Evolutionary conservation across 1,139 yeast species (phyloP).

Genomic region (Protomyces pachydermus): DNA sequence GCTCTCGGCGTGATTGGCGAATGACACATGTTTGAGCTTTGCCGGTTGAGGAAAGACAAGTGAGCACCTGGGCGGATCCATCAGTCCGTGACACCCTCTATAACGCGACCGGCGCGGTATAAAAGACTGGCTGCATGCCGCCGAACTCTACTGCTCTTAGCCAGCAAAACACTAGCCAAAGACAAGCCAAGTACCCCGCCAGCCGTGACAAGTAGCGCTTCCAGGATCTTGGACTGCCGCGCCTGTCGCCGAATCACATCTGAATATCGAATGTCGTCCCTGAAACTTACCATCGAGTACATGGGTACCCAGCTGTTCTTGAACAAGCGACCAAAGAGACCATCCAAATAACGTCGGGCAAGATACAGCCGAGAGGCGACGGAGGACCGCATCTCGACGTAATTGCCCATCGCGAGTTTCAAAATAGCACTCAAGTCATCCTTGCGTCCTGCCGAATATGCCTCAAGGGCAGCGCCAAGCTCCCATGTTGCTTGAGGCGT

Average conservation of each 20-base stretch:
- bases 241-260: slow-evolving; percentile 56
- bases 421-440: slow-evolving; percentile 69
- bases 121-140: background rate
- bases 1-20: too few species aligned
- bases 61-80: too few species aligned
- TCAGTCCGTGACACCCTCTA: background rate
- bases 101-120: background rate
- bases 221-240: slow-evolving; percentile 41
- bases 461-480: slow-evolving; percentile 50
- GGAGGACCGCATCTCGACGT: slow-evolving; percentile 79
- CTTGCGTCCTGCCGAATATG: slow-evolving; percentile 56
- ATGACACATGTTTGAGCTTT: too few species aligned
- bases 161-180: background rate
- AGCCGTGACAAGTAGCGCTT: background rate
- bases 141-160: background rate
- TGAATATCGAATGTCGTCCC: slow-evolving; percentile 75
- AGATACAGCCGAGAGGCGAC: slow-evolving; percentile 64
- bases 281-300: slow-evolving; percentile 86
- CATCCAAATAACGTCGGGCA: slow-evolving; percentile 64
- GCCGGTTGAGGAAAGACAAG: too few species aligned
- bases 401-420: slow-evolving; percentile 73
- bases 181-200: background rate
- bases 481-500: slow-evolving; percentile 47
- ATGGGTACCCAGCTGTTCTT: slow-evolving; percentile 58
- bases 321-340: slow-evolving; percentile 44